Base-by-base conservation (phyloP, 1,139 yeast species). In the Yarrowia galli region DNA sequence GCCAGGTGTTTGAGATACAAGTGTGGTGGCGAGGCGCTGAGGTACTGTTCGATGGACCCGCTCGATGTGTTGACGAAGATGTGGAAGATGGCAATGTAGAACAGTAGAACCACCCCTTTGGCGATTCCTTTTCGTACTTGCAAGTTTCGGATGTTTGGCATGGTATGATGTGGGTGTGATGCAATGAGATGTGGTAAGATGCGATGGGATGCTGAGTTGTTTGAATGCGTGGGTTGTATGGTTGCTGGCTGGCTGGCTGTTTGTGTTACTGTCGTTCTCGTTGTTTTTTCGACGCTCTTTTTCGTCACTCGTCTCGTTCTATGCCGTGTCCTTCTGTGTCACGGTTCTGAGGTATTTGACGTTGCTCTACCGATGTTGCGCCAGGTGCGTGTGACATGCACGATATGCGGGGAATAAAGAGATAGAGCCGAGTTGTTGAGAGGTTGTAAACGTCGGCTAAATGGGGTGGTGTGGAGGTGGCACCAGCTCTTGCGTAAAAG, bases 61-160 rank as follows among this genome's bases (percentile, higher is more conserved):
- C 51, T 43, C 18, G 40, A 28, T 8, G 49, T 58, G 64, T 58
- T 58, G 42, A 58, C 64, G 32, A 58, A 58, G 6, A 58, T 58
- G 64, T 58, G 64, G 28, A 58, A 58, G 10, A 58, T 58, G 28
- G 64, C 64, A 20, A 43, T 42, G 48, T 58, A 58, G 20, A 58
- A 58, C n/a, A 58, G 64, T 15, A 58, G 51, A 2, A 35, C 64
- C 22, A 43, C 64, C 15, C 64, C 64, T 10, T 58, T 58, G 16
- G 51, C 64, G 20, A 58, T 42, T 9, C 64, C 64, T 32, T 58
- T 58, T 8, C 64, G 40, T 4, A 58, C 51, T 12, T 32, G 51
- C 12, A 58, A 18, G 22, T 38, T 56, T 5, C 63, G 22, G 4
- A 42, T 1, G 36, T 25, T 43, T 1, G 64, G 64, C 64, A 58